phyloP scores from a whole-genome alignment of 176 grass and related monocot genomes.

The Lolium rigidum region DNA sequence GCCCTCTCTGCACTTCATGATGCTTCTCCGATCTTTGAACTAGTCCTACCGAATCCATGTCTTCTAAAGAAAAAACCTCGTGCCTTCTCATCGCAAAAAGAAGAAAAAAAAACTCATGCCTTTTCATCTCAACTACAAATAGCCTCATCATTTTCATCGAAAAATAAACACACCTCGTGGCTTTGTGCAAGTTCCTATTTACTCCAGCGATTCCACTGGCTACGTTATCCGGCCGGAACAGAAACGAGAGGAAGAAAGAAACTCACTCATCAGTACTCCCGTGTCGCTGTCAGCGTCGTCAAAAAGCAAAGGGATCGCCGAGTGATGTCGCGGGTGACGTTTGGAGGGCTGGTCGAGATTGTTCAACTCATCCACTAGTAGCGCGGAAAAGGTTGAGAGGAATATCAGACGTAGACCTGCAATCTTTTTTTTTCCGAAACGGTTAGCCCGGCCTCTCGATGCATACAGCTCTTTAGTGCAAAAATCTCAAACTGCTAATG shows the following conservation, averaged over 20 bases:
- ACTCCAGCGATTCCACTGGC: not conserved
- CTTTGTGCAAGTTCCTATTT: not conserved
- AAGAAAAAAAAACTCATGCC: too few relatives aligned
- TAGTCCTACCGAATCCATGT: too few relatives aligned
- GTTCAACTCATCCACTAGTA: not conserved
- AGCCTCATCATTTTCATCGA: too few relatives aligned
- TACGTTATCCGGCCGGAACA: not conserved
- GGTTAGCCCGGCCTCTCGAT: too few relatives aligned
- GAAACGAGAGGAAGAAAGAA: not conserved
- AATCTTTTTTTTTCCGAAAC: too few relatives aligned
- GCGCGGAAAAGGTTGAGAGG: not conserved
- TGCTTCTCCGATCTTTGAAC: too few relatives aligned
- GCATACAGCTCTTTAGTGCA: too few relatives aligned
- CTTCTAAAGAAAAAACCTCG: too few relatives aligned
- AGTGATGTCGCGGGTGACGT: slow-evolving; percentile 1
- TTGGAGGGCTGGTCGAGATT: not conserved
- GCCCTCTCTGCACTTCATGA: too few relatives aligned
- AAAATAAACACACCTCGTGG: not conserved
- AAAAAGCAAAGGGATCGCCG: not conserved
- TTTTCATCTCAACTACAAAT: too few relatives aligned
- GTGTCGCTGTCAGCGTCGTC: not conserved
- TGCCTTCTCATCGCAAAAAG: too few relatives aligned
- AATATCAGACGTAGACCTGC: not conserved
- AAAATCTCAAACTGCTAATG: too few relatives aligned
- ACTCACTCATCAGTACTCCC: not conserved